Percentiles rank a stretch among this genome's conserved stretches.
These are phyloP conservation scores for Schizophyllum commune DNA, from an alignment of 1,284 basidiomycete species.

Conservation along the genomic window DNA sequence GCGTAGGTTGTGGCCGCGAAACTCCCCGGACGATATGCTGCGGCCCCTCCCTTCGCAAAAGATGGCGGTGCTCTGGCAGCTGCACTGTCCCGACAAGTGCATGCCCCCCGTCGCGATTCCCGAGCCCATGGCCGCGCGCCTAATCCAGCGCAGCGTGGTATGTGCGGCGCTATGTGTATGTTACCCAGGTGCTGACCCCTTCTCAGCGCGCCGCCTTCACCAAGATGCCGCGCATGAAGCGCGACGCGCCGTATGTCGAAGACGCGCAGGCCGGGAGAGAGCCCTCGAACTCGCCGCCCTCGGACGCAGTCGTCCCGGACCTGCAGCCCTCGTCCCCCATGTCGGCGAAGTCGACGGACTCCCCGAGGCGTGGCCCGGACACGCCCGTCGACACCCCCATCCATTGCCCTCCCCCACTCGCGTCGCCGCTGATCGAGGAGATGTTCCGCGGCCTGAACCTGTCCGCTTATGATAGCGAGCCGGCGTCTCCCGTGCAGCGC, in stretches of 20 bases:
- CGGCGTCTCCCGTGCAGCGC: background rate
- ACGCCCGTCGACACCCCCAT: background rate
- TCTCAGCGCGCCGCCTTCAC: background rate
- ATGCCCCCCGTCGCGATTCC: no score
- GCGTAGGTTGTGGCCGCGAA: no score
- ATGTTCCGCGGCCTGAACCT: background rate
- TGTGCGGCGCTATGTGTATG: no score
- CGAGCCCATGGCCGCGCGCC: no score
- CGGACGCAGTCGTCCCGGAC: background rate
- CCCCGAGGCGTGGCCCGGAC: no score
- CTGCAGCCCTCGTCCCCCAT: background rate
- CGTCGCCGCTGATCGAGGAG: background rate
- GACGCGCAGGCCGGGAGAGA: background rate
- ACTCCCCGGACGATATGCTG: no score
- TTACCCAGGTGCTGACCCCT: background rate
- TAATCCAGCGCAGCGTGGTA: no score
- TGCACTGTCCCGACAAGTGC: no score
- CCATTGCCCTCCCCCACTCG: background rate
- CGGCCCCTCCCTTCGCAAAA: no score
- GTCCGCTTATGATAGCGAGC: background rate
- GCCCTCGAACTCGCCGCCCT: no score
- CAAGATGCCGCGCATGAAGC: background rate
- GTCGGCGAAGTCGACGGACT: no score
- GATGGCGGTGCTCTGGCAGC: no score
- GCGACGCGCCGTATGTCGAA: background rate